Base-by-base conservation (phyloP, 768 basidiomycete genomes). In the Amanita subjunquillea region DNA sequence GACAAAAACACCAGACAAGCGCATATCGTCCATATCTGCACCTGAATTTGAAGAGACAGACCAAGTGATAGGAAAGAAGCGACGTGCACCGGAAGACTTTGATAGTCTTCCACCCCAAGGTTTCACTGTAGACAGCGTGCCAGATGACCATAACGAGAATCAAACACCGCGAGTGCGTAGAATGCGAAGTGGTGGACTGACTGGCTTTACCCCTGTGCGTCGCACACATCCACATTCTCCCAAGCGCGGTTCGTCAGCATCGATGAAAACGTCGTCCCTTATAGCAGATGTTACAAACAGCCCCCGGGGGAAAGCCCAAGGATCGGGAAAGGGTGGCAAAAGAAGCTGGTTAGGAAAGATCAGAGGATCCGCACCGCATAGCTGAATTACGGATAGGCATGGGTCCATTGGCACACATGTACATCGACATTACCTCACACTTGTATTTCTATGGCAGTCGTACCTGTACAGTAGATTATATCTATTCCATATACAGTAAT, bases 1-100 rank as follows among this genome's bases (percentile, higher is more conserved):
- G 56, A 67, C 72, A n/a, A 70, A 71, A 42, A 80, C 80, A 1
- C 79, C 82, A 22, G 75, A 79, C 56, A 56, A 55, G 55, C 23
- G 65, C 59, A 42, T 57, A 61, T 8, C 63, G 47, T 63, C 67
- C 38, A 62, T 71, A 43, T 63, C 69, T 20, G 66, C 72, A 2
- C 66, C 76, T 13, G 36, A 25, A 3, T 15, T 29, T n/a, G 51
- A 53, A 37, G 36, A 42, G 20, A 36, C 50, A 7, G 42, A 17
- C n/a, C 43, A 53, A 39, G 37, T 53, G 12, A 74, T 78, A 34
- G 82, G 85, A 29, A 83, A 80, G 69, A 90, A 89, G 62, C 77
- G 87, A 9, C 77, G 79, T 22, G 83, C 80, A 25, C 87, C 88
- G 2, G 87, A 89, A 51, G 87, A 90, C 58, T 85, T 85, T 49